Evolutionary conservation across 2,329 filamentous ascomycete species (phyloP), one percentile per base, ranked within the genome.

Genomic region (Aspergillus fischeri): DNA sequence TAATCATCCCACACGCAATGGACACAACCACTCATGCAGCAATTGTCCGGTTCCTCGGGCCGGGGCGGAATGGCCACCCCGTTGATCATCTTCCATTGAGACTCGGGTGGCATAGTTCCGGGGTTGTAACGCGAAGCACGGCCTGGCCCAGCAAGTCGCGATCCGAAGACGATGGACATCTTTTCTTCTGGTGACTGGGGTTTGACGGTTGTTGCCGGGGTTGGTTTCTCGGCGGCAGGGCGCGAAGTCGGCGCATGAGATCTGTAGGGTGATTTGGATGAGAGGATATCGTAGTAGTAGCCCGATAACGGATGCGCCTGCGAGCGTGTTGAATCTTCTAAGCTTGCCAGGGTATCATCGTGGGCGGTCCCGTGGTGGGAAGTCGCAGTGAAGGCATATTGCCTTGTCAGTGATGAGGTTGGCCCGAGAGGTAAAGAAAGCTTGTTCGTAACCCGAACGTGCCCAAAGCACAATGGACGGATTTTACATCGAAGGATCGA

Each of bases 1-100:
- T 87, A 97, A 53, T 86, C 81, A 67, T 97, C 92, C 92, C 92
- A 97, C 2, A 97, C 94, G 73, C 94, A 99, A 73, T 97, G 92
- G 51, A 96, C 93, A 72, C 94, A 99, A 3, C 94, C 94, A 69
- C 90, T 94, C 94, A 99, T 99, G 76, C 94, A 99, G 81, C 94
- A 99, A 71, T 99, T 97, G 68, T 97, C 94, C 3, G 94, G 94
- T 75, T 99, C 93, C 50, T 86, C 82, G 1, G 94, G 94, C 50
- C 84, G 84, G 0, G 92, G 92, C 1, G 94, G 94, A 4, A 97
- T 88, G 20, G 85, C 76, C 1, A 97, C 83, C 3, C 92, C 93
- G 1, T 90, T 92, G 55, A 97, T 80, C 1, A 73, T 77, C 55
- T 70, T 73, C 59, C 85, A 79, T 8, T 79, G 83, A 51, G 86